Base-by-base conservation (phyloP, 768 basidiomycete species). In the Daedaleopsis nitida region DNA sequence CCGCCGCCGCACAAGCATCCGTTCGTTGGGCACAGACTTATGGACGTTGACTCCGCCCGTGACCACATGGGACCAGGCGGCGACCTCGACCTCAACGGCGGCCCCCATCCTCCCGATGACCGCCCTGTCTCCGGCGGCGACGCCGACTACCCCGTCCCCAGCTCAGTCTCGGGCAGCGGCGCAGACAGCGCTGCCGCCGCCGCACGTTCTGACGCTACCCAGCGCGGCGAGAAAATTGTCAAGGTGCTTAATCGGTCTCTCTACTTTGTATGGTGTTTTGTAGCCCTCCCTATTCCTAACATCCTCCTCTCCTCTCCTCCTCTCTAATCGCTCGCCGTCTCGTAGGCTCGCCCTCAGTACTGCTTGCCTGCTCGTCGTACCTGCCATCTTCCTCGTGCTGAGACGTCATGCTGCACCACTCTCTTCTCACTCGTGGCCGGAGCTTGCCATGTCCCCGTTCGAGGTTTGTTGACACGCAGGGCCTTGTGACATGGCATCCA, bases 261-360 rank as follows among this genome's bases (percentile, higher is more conserved):
- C 53, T 43, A 21, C 42, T 43, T 54, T 45, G 39, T 63, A 52
- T 57, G 50, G 49, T 53, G 58, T 64, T 59, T 59, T 52, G 42
- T 34, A 35, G 16, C 51, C 35, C 27, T 16, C 21, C 24, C 35
- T 42, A 3, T 32, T 32, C 27, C 27, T 32, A 3, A 32, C 27
- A 32, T 32, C 27, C 62, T 57, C 54, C 39, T 39, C 39, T 53
- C 42, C 56, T 55, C 37, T 49, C 42, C 52, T 86, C 86, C 39
- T 42, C 39, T 17, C 83, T 85, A 78, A 84, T 81, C 83, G 34
- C 80, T 80, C 43, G 80, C 77, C 83, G 47, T 50, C 45, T 54
- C 50, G 61, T 63, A 48, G 51, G 64, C 65, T 52, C 37, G 48
- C 51, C 61, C 51, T 52, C 52, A 49, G 51, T 45, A 32, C 52